A percentile compares a stretch with the other conserved stretches of the same genome.
phyloP scores from a whole-genome alignment of 495 filamentous ascomycete genomes.

The Barbatosphaeria neglecta region DNA sequence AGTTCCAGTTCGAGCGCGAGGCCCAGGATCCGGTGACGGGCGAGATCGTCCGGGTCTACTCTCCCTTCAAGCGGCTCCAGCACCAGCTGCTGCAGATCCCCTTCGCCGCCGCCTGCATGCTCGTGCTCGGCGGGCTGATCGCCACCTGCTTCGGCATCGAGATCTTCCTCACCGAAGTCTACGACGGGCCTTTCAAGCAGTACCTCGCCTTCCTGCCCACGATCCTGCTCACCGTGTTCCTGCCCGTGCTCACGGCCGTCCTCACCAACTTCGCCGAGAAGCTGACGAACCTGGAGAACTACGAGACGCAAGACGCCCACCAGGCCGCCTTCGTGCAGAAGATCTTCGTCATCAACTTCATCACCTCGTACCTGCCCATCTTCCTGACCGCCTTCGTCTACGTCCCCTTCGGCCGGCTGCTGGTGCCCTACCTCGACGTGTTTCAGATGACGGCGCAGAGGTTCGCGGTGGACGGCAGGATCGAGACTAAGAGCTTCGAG shows the following conservation, averaged over 20 bases:
- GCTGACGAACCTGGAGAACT: constrained; percentile 84
- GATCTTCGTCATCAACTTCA: constrained; percentile 92
- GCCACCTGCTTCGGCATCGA: constrained; percentile 86
- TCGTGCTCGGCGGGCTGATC: constrained; percentile 68
- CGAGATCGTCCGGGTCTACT: constrained; percentile 67
- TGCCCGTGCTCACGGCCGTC: constrained; percentile 67
- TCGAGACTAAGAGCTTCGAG: constrained; percentile 55
- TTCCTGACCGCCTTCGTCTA: constrained; percentile 95
- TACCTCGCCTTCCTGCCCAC: constrained; percentile 86
- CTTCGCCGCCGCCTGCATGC: constrained; percentile 63
- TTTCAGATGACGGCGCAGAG: constrained; percentile 67
- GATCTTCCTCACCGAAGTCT: constrained; percentile 90
- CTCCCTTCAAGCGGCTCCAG: constrained; percentile 61
- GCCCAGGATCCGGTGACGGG: constrained; percentile 73
- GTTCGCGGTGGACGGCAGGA: constrained; percentile 60
- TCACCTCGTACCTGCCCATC: constrained; percentile 88
- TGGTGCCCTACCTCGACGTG: constrained; percentile 83
- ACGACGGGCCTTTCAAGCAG: constrained; percentile 77
- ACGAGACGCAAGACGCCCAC: constrained; percentile 69
- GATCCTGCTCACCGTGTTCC: constrained; percentile 63
- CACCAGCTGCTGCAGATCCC: constrained; percentile 80
- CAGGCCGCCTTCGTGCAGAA: constrained; percentile 76
- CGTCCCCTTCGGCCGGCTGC: constrained; percentile 77
- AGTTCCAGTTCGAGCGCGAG: constrained; percentile 70
- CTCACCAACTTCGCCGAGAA: constrained; percentile 65